Evolutionary conservation across 2,329 filamentous ascomycete genomes (phyloP).

Genomic region (Penicillium sp.): DNA sequence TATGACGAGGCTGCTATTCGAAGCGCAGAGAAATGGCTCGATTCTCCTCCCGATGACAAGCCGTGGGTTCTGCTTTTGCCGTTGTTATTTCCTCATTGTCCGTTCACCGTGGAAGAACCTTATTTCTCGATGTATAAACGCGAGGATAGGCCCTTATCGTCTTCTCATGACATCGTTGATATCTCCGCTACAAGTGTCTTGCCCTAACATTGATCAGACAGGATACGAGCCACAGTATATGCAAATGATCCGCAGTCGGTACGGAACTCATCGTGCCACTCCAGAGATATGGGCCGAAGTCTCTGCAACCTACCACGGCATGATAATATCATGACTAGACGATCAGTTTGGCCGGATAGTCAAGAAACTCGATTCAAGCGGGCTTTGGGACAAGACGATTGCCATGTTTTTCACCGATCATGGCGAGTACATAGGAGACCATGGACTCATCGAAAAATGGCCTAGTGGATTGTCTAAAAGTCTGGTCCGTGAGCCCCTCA

Average conservation of each 20-base stretch:
- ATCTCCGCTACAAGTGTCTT: not conserved
- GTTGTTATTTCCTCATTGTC: no score
- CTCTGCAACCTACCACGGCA: constrained; percentile 40
- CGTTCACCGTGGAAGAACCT: no score
- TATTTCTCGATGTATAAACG: no score
- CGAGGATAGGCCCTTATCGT: no score
- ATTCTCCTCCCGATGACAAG: no score
- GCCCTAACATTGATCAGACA: constrained; percentile 34
- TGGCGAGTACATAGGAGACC: constrained; percentile 56
- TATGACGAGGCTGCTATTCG: no score
- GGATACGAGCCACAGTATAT: constrained; percentile 55
- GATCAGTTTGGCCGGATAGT: constrained; percentile 50
- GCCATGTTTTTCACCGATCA: constrained; percentile 40
- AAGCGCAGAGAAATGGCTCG: no score
- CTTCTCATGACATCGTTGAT: not conserved
- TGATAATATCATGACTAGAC: constrained; percentile 55
- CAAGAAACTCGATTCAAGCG: constrained; percentile 37
- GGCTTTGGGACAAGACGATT: constrained; percentile 48
- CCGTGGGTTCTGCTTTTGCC: no score
- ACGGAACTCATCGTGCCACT: constrained; percentile 50
- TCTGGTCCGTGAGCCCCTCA: constrained; percentile 53
- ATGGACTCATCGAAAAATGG: constrained; percentile 59
- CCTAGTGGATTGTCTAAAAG: constrained; percentile 53
- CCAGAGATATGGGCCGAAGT: constrained; percentile 54
- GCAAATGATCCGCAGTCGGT: constrained; percentile 43